Evolutionary conservation across 257 asterid genomes (phyloP), one percentile per base, ranked within the genome.

Genomic region (Nicotiana obtusifolia): DNA sequence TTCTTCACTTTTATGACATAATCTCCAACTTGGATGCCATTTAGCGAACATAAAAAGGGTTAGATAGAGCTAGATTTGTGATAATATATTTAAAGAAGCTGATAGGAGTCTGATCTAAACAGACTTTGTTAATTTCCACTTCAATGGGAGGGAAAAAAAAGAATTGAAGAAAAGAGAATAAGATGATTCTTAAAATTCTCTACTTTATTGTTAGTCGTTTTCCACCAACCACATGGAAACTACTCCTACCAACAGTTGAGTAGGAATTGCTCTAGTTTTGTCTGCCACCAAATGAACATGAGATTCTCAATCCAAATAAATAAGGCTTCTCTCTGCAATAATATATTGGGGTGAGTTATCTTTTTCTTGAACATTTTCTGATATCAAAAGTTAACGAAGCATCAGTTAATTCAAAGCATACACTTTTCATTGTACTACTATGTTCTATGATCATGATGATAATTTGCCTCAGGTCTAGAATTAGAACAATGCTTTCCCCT

Each of bases 241-340:
- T 64, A 81, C 77, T 77, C 88, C 88, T 71, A 78, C 85, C 82
- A 73, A 69, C 85, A 82, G 84, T 82, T 60, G 84, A 15, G 26
- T 76, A 83, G 84, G 73, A 81, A 88, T 80, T 81, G 24, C 79
- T 47, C 24, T 87, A 57, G 84, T 83, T 89, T 86, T 93, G 95
- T 93, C 98, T 85, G 95, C 98, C 97, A 91, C 91, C 90, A 90
- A 87, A 84, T 89, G 89, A 83, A 86, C 94, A 93, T 81, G 76
- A 89, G 93, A 90, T 94, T 90, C 95, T 90, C 56, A 41, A 82
- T 90, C 44, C 47, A 77, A 62, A 84, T 77, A 81, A 41, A 78
- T 81, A 78, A 77, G 22, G 62, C 62, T 75, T 75, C 80, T 49
- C 62, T 49, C 16, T 75, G 62, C 80, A 49, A 75, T 75, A 26